Evolutionary conservation across 2,329 filamentous ascomycete genomes (phyloP).

Genomic region (Fusarium hostae): DNA sequence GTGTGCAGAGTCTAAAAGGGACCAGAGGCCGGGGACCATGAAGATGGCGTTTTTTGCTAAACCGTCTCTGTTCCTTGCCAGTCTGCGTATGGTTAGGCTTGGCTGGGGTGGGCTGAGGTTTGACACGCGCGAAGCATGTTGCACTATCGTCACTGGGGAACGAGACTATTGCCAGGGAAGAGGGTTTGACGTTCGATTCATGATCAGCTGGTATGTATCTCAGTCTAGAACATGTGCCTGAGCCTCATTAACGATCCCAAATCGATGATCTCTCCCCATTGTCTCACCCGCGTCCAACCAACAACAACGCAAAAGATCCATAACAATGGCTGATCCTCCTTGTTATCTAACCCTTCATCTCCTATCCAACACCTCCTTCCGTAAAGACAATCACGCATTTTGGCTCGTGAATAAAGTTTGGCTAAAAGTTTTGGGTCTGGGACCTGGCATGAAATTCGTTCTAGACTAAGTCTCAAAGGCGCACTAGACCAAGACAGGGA

Average conservation of each 20-base stretch:
- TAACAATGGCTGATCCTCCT: background rate
- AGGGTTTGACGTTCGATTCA: background rate
- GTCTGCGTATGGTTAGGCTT: background rate
- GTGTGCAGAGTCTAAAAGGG: background rate
- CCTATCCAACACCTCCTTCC: background rate
- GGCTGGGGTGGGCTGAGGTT: background rate
- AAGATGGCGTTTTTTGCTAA: background rate
- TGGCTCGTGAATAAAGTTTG: constrained; percentile 9
- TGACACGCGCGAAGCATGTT: background rate
- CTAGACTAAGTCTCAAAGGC: background rate
- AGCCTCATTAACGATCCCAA: background rate
- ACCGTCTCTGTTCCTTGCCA: background rate
- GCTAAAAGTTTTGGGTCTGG: background rate
- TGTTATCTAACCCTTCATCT: background rate
- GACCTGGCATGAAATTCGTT: background rate
- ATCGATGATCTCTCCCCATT: background rate
- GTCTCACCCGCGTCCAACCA: background rate
- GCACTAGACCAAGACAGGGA: background rate
- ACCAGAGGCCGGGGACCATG: background rate
- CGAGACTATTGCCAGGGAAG: background rate
- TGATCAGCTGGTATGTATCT: background rate
- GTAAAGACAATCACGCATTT: background rate
- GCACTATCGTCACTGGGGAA: background rate
- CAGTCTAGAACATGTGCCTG: background rate
- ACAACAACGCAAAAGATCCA: background rate